Conservation (phyloP, 768 basidiomycete species). For the Tricholoma saponaceum region DNA sequence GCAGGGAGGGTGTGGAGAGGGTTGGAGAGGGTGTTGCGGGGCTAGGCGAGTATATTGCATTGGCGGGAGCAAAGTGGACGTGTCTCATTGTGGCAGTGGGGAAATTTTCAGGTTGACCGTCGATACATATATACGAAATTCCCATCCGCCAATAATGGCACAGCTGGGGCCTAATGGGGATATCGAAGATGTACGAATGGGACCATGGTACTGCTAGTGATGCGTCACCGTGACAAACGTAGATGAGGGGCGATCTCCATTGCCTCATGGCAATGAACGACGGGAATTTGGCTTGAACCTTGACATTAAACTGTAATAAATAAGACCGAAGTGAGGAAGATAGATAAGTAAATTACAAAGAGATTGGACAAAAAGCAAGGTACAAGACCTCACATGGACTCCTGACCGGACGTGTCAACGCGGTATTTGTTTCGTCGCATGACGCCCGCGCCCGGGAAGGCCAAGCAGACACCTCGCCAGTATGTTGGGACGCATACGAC, state of each 20-base stretch:
- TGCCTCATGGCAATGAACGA: background rate
- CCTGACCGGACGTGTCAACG: background rate
- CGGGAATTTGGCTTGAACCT: slow-evolving; percentile 1
- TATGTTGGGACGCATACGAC: background rate
- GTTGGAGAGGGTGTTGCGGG: slow-evolving; percentile 35
- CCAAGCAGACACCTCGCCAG: background rate
- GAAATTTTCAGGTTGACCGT: background rate
- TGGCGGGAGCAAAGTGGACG: slow-evolving; percentile 38
- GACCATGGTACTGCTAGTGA: background rate
- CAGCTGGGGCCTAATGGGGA: background rate
- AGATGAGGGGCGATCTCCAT: background rate
- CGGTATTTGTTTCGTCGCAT: background rate
- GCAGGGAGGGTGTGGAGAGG: slow-evolving; percentile 30
- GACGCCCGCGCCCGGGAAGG: background rate
- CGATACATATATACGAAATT: background rate
- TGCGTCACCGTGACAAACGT: background rate
- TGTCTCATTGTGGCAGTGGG: slow-evolving; percentile 26
- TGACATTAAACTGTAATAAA: slow-evolving; percentile 1
- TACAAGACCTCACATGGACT: background rate
- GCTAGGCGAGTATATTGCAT: slow-evolving; percentile 31
- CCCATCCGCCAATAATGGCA: background rate
- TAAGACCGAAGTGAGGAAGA: background rate
- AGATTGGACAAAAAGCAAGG: background rate
- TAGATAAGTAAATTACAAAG: background rate
- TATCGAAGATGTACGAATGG: background rate